A percentile compares a stretch with the other conserved stretches of the same genome.
Evolutionary conservation across 2,329 filamentous ascomycete genomes (phyloP).

Genomic region (Rhynchosporium graminicola): DNA sequence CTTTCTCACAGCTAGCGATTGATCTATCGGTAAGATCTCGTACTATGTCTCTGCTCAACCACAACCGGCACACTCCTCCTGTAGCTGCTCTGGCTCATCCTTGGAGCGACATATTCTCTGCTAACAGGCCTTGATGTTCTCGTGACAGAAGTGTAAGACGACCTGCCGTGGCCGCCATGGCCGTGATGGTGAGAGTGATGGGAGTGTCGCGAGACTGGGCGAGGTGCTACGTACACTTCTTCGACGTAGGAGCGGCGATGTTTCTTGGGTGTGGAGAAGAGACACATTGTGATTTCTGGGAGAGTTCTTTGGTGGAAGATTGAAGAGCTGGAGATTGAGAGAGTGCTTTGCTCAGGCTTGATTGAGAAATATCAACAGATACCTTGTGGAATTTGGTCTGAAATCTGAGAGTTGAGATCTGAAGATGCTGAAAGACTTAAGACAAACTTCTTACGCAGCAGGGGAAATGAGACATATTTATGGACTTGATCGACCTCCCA

Average conservation of each 20-base stretch:
- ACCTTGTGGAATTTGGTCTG: background rate
- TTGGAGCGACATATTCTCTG: conserved; percentile 27
- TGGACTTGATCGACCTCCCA: background rate
- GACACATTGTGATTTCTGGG: conserved; percentile 32
- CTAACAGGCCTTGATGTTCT: conserved; percentile 27
- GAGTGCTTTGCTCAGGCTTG: background rate
- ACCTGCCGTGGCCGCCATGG: conserved; percentile 22
- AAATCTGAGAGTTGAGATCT: background rate
- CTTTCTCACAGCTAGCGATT: background rate
- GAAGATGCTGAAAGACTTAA: conserved; percentile 7
- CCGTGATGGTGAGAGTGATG: conserved; percentile 28
- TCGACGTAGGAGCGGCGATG: conserved; percentile 34
- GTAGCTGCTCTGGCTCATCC: conserved; percentile 36
- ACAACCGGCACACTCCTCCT: conserved; percentile 32
- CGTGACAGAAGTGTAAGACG: conserved; percentile 35
- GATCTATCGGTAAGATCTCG: conserved; percentile 28
- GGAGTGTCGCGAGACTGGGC: conserved; percentile 34
- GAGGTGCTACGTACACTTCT: conserved; percentile 35
- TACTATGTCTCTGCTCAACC: conserved; percentile 31
- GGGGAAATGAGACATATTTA: conserved; percentile 22
- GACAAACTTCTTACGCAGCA: background rate
- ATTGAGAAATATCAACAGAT: background rate
- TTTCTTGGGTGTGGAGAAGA: conserved; percentile 31
- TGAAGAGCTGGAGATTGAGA: no score
- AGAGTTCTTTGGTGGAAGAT: background rate